These are phyloP conservation scores for Cicer pinnatifidum DNA, from an alignment of 306 rosid species.

Conservation along the genomic window DNA sequence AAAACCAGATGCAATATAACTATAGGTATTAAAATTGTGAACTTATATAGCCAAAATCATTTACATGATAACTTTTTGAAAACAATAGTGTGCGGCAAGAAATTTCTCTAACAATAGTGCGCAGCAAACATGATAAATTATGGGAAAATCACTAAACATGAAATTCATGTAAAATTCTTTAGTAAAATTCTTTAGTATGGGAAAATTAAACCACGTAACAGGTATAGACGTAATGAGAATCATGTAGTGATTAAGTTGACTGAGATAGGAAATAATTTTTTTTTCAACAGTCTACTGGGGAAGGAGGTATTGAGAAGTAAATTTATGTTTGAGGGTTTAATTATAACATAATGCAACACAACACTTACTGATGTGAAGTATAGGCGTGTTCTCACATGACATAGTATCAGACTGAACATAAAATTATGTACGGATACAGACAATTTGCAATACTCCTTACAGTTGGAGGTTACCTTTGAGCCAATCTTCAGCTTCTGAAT, in stretches of 20 bases:
- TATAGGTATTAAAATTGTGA: background rate
- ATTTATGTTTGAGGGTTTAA: too few species aligned
- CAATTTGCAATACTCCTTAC: conserved; percentile 36
- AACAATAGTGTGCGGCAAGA: too few species aligned
- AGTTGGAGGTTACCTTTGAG: conserved; percentile 66
- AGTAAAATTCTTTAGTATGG: background rate
- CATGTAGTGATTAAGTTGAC: conserved; percentile 36
- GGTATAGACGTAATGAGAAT: conserved; percentile 7
- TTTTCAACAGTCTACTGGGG: too few species aligned
- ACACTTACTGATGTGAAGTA: too few species aligned
- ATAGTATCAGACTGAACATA: conserved; percentile 11
- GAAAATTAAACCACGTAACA: conserved; percentile 1
- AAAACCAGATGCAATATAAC: background rate
- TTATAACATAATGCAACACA: too few species aligned
- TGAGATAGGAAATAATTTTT: too few species aligned
- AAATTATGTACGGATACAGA: background rate
- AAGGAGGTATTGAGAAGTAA: too few species aligned
- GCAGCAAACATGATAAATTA: background rate
- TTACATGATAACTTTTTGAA: too few species aligned
- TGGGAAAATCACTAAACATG: background rate
- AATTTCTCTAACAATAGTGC: too few species aligned
- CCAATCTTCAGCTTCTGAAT: conserved; percentile 92
- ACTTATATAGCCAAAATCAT: background rate
- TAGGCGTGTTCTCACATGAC: too few species aligned
- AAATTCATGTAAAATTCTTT: background rate